These are phyloP conservation scores for Didymella exigua DNA, from an alignment of 2,329 filamentous ascomycete species.

Conservation along the genomic window DNA sequence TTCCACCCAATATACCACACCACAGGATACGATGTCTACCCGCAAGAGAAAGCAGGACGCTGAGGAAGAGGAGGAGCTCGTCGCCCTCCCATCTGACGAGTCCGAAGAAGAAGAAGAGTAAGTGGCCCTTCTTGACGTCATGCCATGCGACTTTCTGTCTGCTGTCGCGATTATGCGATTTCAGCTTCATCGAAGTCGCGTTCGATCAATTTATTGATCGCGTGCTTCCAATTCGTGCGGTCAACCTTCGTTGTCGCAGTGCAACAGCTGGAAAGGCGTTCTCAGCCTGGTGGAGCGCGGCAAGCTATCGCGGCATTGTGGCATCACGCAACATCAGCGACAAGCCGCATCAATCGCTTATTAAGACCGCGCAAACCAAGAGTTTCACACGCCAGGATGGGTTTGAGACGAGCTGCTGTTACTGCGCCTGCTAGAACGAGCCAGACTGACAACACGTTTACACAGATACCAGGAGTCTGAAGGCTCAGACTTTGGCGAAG, in stretches of 20 bases:
- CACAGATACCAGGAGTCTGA: conserved; percentile 48
- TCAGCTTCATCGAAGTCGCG: conserved; percentile 28
- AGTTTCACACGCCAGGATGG: too few relatives aligned
- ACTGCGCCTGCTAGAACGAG: not conserved
- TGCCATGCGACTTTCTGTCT: conserved; percentile 28
- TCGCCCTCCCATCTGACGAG: conserved; percentile 52
- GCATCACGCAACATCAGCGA: not conserved
- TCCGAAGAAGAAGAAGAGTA: conserved; percentile 54
- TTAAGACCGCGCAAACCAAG: not conserved
- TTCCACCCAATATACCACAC: conserved; percentile 4
- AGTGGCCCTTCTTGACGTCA: conserved; percentile 48
- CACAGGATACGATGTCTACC: conserved; percentile 45
- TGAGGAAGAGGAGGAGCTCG: conserved; percentile 52
- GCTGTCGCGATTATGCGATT: conserved; percentile 28
- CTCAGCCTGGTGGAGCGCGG: not conserved
- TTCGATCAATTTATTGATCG: conserved; percentile 17
- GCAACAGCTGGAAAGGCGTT: not conserved
- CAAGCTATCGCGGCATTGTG: not conserved
- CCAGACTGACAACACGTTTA: conserved; percentile 26
- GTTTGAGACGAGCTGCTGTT: not conserved
- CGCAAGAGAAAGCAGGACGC: conserved; percentile 54
- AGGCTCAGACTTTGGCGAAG: conserved; percentile 45
- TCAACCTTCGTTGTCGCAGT: conserved; percentile 10
- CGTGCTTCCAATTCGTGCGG: conserved; percentile 11
- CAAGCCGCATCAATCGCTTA: not conserved